A percentile compares a stretch with the other conserved stretches of the same genome.
These are phyloP conservation scores for Sherardia arvensis DNA, from an alignment of 257 asterid genomes.

Conservation along the genomic window DNA sequence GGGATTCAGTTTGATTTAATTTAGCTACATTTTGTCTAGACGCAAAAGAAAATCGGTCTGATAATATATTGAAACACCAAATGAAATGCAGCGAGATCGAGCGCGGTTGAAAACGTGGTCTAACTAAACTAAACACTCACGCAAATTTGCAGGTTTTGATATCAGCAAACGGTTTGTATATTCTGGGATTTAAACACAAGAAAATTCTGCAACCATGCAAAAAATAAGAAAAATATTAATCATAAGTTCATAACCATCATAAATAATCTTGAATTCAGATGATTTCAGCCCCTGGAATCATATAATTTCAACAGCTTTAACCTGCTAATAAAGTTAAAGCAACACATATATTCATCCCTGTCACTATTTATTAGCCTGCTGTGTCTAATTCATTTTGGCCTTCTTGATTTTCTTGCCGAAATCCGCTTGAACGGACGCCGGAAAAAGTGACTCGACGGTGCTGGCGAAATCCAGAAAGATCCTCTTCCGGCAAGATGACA, in stretches of 20 bases:
- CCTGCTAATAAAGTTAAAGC: too few species aligned
- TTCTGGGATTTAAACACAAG: too few species aligned
- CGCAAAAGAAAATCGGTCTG: too few species aligned
- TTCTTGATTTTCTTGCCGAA: conserved; percentile 50
- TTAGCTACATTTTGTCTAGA: too few species aligned
- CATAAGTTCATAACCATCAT: neutral
- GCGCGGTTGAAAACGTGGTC: too few species aligned
- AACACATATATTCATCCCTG: neutral
- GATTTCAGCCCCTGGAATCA: too few species aligned
- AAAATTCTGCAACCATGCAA: neutral
- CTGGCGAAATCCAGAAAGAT: conserved; percentile 38
- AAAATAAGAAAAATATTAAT: too few species aligned
- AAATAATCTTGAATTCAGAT: neutral
- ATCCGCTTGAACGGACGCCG: conserved; percentile 33
- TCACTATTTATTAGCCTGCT: neutral
- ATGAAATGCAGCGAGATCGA: too few species aligned
- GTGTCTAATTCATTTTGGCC: conserved; percentile 25
- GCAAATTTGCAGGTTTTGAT: neutral
- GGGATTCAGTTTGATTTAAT: too few species aligned
- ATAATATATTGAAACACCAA: too few species aligned
- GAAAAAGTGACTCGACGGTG: conserved; percentile 49
- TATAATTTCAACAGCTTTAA: too few species aligned
- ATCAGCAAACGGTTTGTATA: too few species aligned
- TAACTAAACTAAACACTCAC: neutral
- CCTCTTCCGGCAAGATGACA: conserved; percentile 20